Percentiles rank a stretch among this genome's conserved stretches.
These are phyloP conservation scores for Elasticomyces elasticus DNA, from an alignment of 495 filamentous ascomycete species.

Conservation along the genomic window DNA sequence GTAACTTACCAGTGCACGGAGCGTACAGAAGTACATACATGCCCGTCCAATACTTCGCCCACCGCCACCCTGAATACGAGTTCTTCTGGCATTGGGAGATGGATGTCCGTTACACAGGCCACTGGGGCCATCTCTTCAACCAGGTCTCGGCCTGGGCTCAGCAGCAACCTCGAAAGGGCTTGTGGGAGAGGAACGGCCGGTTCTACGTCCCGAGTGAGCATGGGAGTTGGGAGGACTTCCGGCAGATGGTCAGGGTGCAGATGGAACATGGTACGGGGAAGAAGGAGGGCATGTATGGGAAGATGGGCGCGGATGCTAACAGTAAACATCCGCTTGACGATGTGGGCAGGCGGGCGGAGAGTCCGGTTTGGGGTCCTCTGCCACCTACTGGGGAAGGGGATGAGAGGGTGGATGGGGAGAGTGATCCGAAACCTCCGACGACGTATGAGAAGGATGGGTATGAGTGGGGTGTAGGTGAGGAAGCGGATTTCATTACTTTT, in stretches of 20 bases:
- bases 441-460: constrained; percentile 70
- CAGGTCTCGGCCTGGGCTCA: constrained; percentile 63
- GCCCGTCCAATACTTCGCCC: constrained; percentile 87
- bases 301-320: constrained; percentile 30
- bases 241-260: constrained; percentile 82
- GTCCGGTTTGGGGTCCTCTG: constrained; percentile 77
- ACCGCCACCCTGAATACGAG: constrained; percentile 86
- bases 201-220: constrained; percentile 89
- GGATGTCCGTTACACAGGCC: constrained; percentile 92
- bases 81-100: constrained; percentile 99
- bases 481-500: constrained; percentile 86
- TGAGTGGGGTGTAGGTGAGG: constrained; percentile 81
- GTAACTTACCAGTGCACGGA: constrained; percentile 72
- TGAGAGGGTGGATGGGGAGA: constrained; percentile 59
- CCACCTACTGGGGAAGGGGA: constrained; percentile 46
- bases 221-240: constrained; percentile 86
- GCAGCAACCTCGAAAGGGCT: constrained; percentile 73
- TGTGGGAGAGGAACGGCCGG: constrained; percentile 87
- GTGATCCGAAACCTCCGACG: constrained; percentile 60
- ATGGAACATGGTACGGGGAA: constrained; percentile 70
- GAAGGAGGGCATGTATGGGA: constrained; percentile 56
- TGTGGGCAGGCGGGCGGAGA: constrained; percentile 49
- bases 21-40: constrained; percentile 86
- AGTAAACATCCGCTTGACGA: constrained; percentile 29
- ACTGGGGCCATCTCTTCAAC: constrained; percentile 85